Conservation (phyloP, 768 basidiomycete genomes). For the Leccinum subgranulosum region DNA sequence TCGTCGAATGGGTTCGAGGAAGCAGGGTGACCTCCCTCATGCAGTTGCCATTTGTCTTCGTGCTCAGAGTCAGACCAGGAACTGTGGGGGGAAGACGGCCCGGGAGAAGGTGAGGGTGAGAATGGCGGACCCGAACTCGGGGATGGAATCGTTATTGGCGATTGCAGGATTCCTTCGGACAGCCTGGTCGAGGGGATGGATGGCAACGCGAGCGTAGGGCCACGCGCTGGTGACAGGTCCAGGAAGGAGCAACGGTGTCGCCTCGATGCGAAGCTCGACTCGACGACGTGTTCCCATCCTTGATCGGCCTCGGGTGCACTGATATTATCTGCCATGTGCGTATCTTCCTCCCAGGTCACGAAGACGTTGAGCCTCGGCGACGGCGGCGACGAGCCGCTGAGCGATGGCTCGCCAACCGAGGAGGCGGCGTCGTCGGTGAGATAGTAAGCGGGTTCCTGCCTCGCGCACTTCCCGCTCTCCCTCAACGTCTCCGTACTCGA, state of each 20-base stretch:
- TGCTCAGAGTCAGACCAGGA: constrained; percentile 12
- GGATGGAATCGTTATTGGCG: constrained; percentile 25
- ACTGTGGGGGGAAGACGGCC: constrained; percentile 4
- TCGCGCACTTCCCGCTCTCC: not conserved
- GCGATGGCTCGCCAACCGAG: constrained; percentile 16
- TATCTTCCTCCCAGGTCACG: constrained; percentile 14
- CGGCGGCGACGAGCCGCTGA: constrained; percentile 16
- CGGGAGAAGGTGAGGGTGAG: constrained; percentile 17
- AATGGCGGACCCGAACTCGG: constrained; percentile 14
- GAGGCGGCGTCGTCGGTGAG: constrained; percentile 16
- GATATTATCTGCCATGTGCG: constrained; percentile 6
- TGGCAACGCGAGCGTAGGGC: constrained; percentile 15
- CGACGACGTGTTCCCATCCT: constrained; percentile 16
- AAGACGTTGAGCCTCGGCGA: constrained; percentile 18
- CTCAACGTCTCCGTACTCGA: constrained; percentile 45
- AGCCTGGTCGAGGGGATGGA: constrained; percentile 27
- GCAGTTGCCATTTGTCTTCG: constrained; percentile 8
- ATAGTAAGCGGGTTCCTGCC: constrained; percentile 8
- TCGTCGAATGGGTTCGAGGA: not conserved
- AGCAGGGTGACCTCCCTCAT: not conserved
- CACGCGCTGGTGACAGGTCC: not conserved
- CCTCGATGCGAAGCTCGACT: constrained; percentile 7
- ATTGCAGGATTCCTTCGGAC: constrained; percentile 21
- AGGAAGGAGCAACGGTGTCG: constrained; percentile 2
- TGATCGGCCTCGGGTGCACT: not conserved